Percentiles rank a stretch among this genome's conserved stretches.
These are phyloP conservation scores for Cicer chorassanicum DNA, from an alignment of 306 rosid species.

Conservation along the genomic window DNA sequence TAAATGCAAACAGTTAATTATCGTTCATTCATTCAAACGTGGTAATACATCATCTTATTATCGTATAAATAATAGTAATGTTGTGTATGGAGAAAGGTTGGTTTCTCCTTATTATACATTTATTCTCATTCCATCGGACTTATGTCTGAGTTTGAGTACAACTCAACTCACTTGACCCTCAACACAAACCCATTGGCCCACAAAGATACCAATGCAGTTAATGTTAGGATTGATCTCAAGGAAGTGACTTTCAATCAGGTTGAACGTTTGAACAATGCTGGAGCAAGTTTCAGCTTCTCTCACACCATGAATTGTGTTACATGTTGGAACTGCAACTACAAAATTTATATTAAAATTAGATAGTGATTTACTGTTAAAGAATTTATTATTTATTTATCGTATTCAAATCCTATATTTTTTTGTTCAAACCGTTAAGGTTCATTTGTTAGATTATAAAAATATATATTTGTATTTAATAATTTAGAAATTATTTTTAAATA, in stretches of 20 bases:
- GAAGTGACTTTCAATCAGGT: constrained; percentile 9
- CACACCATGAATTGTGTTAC: constrained; percentile 35
- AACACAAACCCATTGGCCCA: constrained; percentile 50
- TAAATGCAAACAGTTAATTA: too few species aligned
- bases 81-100: background rate
- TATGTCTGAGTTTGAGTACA: background rate
- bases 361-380: background rate
- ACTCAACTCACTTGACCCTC: constrained; percentile 23
- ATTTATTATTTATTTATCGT: background rate
- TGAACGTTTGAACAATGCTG: constrained; percentile 24
- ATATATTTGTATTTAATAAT: too few species aligned
- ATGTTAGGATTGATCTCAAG: constrained; percentile 50
- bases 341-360: constrained; percentile 9
- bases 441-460: too few species aligned
- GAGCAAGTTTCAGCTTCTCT: constrained; percentile 44
- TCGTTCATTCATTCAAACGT: too few species aligned
- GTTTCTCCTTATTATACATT: constrained; percentile 32
- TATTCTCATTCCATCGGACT: background rate
- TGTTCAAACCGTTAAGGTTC: background rate
- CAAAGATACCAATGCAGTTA: constrained; percentile 45
- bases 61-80: too few species aligned
- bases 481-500: too few species aligned
- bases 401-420: background rate
- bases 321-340: constrained; percentile 26
- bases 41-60: too few species aligned